Evolutionary conservation across 202 grass and related monocot species (phyloP).

Genomic region (Elaeis oleifera): DNA sequence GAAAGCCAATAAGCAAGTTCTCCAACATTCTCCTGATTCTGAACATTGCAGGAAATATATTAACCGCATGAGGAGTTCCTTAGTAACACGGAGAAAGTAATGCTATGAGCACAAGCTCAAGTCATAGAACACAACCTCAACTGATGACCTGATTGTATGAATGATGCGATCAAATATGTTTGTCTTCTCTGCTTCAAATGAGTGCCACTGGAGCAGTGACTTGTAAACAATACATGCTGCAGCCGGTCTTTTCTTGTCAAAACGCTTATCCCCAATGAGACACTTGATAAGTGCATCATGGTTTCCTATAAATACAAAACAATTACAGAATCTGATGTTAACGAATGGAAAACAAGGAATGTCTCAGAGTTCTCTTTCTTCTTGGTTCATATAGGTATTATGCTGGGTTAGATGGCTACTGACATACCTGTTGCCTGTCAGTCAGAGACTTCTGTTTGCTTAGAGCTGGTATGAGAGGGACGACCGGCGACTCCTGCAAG

Average conservation of each 20-base stretch:
- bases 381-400: neutral
- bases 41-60: slow-evolving; percentile 1
- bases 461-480: slow-evolving; percentile 29
- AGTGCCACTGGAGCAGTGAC: slow-evolving; percentile 80
- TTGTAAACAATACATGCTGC: slow-evolving; percentile 85
- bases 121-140: slow-evolving; percentile 51
- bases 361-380: slow-evolving; percentile 4
- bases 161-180: slow-evolving; percentile 92
- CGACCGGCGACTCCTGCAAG: slow-evolving; percentile 38
- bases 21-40: slow-evolving; percentile 53
- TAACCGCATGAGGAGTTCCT: neutral
- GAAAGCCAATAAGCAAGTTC: slow-evolving; percentile 93
- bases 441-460: slow-evolving; percentile 88
- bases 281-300: slow-evolving; percentile 83
- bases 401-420: slow-evolving; percentile 1
- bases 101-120: neutral
- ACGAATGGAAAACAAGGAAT: slow-evolving; percentile 9
- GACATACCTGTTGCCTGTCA: slow-evolving; percentile 66
- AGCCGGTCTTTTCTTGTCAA: slow-evolving; percentile 59
- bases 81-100: neutral
- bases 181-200: slow-evolving; percentile 96
- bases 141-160: slow-evolving; percentile 69
- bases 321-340: slow-evolving; percentile 6
- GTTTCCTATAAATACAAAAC: slow-evolving; percentile 57
- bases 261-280: slow-evolving; percentile 56